Base-by-base conservation (phyloP, 192 early-diverging fungal genomes). In the Gamsiella multidivaricata region DNA sequence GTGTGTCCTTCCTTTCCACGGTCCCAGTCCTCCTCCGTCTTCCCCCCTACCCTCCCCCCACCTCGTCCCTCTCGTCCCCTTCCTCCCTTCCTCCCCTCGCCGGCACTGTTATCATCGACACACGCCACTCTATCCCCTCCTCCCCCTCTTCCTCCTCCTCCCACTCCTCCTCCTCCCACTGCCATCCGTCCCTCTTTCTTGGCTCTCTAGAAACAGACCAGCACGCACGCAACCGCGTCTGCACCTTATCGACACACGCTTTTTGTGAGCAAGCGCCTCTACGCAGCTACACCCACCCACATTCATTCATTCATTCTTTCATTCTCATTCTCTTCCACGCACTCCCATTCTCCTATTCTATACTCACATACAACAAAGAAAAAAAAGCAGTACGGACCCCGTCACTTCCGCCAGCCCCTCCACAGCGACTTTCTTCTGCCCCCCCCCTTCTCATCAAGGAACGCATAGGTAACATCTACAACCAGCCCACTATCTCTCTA, bases 401-500 rank as follows among this genome's bases (percentile, higher is more conserved):
- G n/a, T n/a, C n/a, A n/a, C n/a, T n/a, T n/a, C n/a, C n/a, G n/a
- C n/a, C n/a, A n/a, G n/a, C n/a, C n/a, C n/a, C n/a, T n/a, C n/a
- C n/a, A n/a, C n/a, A n/a, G n/a, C n/a, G n/a, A n/a, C n/a, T n/a
- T n/a, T n/a, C n/a, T n/a, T n/a, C n/a, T n/a, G n/a, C n/a, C n/a
- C n/a, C n/a, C n/a, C n/a, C n/a, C n/a, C n/a, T n/a, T n/a, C n/a
- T n/a, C n/a, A n/a, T n/a, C n/a, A n/a, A n/a, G n/a, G n/a, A n/a
- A n/a, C n/a, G n/a, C n/a, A n/a, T n/a, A n/a, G n/a, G n/a, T n/a
- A n/a, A n/a, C n/a, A n/a, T n/a, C n/a, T n/a, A n/a, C n/a, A n/a
- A n/a, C n/a, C n/a, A n/a, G n/a, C 62, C 53, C 62, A 65, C 43
- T 47, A 32, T 5, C 42, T 29, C 36, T 54, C 36, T 43, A 28